Base-by-base conservation (phyloP, 2,329 filamentous ascomycete species). In the Hypoxylon sp. region DNA sequence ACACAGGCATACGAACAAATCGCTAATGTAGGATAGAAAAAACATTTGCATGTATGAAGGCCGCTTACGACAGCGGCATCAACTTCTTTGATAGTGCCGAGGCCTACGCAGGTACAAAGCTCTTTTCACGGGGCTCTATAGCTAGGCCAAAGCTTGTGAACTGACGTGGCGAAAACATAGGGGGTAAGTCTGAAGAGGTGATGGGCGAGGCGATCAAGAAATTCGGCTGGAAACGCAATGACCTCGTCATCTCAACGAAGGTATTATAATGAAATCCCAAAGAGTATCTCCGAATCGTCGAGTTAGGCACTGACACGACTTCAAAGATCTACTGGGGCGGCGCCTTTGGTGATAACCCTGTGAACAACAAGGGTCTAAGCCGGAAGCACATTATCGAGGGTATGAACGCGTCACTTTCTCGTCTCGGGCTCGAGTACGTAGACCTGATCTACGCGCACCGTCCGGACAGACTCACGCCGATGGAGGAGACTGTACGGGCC, bases 371-470 rank as follows among this genome's bases (percentile, higher is more conserved):
- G 61, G 90, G 90, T 5, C 83, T 92, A 29, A 90, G 86, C 2
- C 83, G 89, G 58, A 92, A 92, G 78, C 90, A 91, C 78, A 82
- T 92, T 57, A 81, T 91, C 67, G 90, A 92, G 79, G 90, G 88
- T 25, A 83, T 88, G 68, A 82, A 87, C 54, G 81, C 81, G 29
- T 86, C 85, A 7, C 81, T 92, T 29, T 79, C 87, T 73, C 85
- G 87, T 27, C 79, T 89, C 16, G 79, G 80, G 25, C 81, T 89
- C 48, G 80, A 84, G 41, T 90, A 90, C 72, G 89, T 92, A 39
- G 90, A 92, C 73, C 80, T 91, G 45, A 83, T 92, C 70, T 91
- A 90, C 73, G 89, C 89, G 14, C 90, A 92, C 78, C 85, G 90
- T 19, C 87, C 89, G 1, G 90, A 92, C 74, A 83, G 87, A 7